Base-by-base conservation (phyloP, 1,284 basidiomycete genomes). In the Kalmanozyma brasiliensis region DNA sequence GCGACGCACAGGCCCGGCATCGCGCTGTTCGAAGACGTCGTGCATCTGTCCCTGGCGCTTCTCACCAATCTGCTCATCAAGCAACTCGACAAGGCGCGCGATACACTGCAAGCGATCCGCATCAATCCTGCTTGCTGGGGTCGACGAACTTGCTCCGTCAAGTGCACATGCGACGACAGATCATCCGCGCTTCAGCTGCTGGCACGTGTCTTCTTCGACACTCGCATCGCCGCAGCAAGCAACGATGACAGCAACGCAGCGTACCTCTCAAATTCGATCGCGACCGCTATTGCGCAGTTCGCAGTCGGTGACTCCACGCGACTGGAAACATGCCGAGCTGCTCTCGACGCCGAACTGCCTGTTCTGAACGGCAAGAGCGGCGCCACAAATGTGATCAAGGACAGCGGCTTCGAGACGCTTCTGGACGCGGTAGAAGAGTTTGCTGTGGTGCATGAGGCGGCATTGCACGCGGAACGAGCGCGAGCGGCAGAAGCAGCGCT, bases 401-500 rank as follows among this genome's bases (percentile, higher is more conserved):
- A 42, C n/a, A 48, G 46, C 24, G 68, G 67, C 1, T 51, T 60
- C 17, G 13, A 35, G 22, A 49, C 49, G 22, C 46, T 70, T 20
- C 38, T 71, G 34, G 62, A 71, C 14, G 62, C 68, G 1, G 68
- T 71, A 16, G 68, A 66, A 17, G 61, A 66, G 42, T 71, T 71
- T 56, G 68, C 68, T 1, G 47, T 52, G 13, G 44, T 65, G 19
- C 62, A 70, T 26, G 45, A 57, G 38, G 67, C 57, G 3, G 67
- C 57, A 2, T 38, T 60, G 36, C 36, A 43, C 11, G 53, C 46
- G 23, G 47, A 51, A 2, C 37, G 26, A 17, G 32, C 44, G 24
- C 40, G 17, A 16, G 62, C 94, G 96, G 83, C 91, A 93, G 89
- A 93, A 88, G 52, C 91, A 94, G 83, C 88, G 95, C 8, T 29